Evolutionary conservation across 441 rosid genomes (phyloP).

Genomic region (Populus hybrid): DNA sequence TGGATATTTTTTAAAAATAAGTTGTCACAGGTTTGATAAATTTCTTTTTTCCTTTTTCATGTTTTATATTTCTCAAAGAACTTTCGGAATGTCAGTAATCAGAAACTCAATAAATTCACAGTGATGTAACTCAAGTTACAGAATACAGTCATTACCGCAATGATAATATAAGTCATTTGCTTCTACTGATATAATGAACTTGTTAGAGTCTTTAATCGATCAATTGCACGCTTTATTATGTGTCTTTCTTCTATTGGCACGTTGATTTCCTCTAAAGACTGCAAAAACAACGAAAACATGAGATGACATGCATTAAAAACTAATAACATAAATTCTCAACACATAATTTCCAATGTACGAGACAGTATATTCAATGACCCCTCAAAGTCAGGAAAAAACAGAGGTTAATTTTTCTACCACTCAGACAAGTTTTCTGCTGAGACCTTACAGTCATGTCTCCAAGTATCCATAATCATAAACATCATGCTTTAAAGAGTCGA

Average conservation of each 20-base stretch:
- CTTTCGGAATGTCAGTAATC: too few relatives aligned
- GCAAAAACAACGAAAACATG: constrained; percentile 21
- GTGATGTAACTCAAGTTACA: background rate
- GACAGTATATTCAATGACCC: background rate
- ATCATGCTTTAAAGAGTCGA: background rate
- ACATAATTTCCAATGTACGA: background rate
- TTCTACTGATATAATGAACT: constrained; percentile 16
- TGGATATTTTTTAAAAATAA: too few relatives aligned
- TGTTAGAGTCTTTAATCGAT: constrained; percentile 39
- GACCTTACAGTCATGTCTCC: background rate
- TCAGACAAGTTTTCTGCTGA: background rate
- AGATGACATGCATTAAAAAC: constrained; percentile 3
- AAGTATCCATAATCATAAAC: background rate
- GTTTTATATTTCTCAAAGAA: too few relatives aligned
- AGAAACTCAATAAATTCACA: too few relatives aligned
- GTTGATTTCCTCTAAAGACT: constrained; percentile 40
- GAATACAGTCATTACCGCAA: constrained; percentile 8
- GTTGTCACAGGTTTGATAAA: background rate
- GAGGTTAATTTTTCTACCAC: background rate
- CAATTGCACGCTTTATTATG: constrained; percentile 42
- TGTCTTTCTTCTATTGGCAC: constrained; percentile 61
- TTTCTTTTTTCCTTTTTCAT: background rate
- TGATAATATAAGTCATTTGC: background rate
- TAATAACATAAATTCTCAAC: background rate
- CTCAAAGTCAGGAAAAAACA: background rate